Evolutionary conservation across 768 basidiomycete species (phyloP).

Genomic region (Suillus discolor): DNA sequence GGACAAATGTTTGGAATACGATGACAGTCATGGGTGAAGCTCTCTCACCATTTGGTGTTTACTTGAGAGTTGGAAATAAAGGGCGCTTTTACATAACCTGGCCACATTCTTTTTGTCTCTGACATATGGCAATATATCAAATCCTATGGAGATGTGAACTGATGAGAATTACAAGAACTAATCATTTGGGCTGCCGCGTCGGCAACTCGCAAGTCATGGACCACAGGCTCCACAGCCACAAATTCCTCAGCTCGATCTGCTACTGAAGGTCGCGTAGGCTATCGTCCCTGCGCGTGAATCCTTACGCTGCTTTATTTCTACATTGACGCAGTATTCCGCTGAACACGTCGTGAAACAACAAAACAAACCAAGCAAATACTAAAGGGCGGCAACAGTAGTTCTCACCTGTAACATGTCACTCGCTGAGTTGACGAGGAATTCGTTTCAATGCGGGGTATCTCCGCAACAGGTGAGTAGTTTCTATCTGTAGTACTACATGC

Average conservation of each 20-base stretch:
- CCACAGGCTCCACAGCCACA: too few species aligned
- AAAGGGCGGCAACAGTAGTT: not conserved
- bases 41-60: not conserved
- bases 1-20: too few species aligned
- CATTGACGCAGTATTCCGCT: not conserved
- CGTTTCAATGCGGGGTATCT: slow-evolving; percentile 70
- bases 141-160: too few species aligned
- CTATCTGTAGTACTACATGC: not conserved
- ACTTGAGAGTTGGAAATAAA: not conserved
- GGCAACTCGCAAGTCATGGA: not conserved
- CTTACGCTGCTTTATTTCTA: not conserved
- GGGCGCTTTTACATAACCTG: not conserved
- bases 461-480: slow-evolving; percentile 55
- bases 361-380: not conserved
- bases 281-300: not conserved
- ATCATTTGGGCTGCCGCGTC: too few species aligned
- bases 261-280: not conserved
- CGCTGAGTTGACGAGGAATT: slow-evolving; percentile 69
- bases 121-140: too few species aligned
- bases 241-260: not conserved
- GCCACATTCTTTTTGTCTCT: too few species aligned
- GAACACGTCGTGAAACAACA: not conserved
- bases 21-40: too few species aligned
- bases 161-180: too few species aligned
- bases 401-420: slow-evolving; percentile 55